phyloP scores from a whole-genome alignment of 306 rosid species.

The Dryas octopetala region DNA sequence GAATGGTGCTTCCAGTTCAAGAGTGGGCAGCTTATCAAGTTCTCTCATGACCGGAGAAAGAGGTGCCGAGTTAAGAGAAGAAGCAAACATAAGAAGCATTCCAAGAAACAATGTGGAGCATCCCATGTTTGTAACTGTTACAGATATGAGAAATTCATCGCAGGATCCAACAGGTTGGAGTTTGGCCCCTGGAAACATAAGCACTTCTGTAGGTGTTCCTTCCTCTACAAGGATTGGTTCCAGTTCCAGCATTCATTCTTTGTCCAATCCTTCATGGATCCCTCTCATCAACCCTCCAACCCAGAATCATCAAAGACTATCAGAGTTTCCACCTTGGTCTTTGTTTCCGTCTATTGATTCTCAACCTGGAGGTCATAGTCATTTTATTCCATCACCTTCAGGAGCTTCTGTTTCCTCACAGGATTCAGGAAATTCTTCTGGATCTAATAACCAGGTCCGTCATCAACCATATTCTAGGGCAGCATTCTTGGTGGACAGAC shows the following conservation, averaged over 20 bases:
- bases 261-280: constrained; percentile 53
- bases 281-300: constrained; percentile 49
- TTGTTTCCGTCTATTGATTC: constrained; percentile 59
- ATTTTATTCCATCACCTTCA: constrained; percentile 49
- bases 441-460: constrained; percentile 41
- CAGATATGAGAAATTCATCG: constrained; percentile 40
- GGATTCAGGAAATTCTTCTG: constrained; percentile 39
- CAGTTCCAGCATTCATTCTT: constrained; percentile 44
- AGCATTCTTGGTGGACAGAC: constrained; percentile 57
- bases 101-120: constrained; percentile 48
- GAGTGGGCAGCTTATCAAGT: constrained; percentile 45
- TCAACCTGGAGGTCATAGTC: constrained; percentile 52
- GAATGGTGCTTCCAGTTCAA: constrained; percentile 52
- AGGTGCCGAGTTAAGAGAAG: constrained; percentile 43
- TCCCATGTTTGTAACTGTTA: constrained; percentile 39
- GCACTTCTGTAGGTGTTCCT: constrained; percentile 57
- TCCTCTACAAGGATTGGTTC: constrained; percentile 57
- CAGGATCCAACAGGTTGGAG: constrained; percentile 54
- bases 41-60: constrained; percentile 53
- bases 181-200: constrained; percentile 44
- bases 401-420: constrained; percentile 49
- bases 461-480: constrained; percentile 58
- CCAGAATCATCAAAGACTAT: constrained; percentile 52
- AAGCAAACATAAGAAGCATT: constrained; percentile 44
- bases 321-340: constrained; percentile 75